A percentile compares a stretch with the other conserved stretches of the same genome.
Conservation (phyloP, 441 rosid species). For the Jatropha multifida region DNA sequence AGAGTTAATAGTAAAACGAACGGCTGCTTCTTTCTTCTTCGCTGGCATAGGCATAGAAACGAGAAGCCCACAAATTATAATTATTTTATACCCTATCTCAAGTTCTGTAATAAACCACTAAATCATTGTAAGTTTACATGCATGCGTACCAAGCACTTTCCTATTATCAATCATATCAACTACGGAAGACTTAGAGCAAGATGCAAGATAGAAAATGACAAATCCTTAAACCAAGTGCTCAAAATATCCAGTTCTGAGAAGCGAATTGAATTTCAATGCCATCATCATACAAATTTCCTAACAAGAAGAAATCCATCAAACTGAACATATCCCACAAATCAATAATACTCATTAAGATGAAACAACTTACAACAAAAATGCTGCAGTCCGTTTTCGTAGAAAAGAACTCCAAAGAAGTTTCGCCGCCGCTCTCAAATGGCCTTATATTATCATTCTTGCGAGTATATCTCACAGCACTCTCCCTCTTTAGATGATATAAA, state of each 20-base stretch:
- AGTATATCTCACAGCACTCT: constrained; percentile 63
- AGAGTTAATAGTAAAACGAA: no score
- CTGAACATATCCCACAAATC: background rate
- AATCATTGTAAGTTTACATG: no score
- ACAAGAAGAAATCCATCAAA: constrained; percentile 1
- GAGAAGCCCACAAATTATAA: background rate
- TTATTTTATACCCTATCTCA: no score
- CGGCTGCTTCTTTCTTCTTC: background rate
- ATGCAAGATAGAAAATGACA: background rate
- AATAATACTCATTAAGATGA: background rate
- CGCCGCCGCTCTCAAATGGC: constrained; percentile 95
- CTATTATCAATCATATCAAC: background rate
- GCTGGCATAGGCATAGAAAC: background rate
- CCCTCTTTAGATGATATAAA: constrained; percentile 71
- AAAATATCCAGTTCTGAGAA: background rate
- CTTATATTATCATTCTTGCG: constrained; percentile 88
- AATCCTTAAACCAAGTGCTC: no score
- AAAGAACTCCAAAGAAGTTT: constrained; percentile 87
- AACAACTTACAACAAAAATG: constrained; percentile 68
- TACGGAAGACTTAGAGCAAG: background rate
- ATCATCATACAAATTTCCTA: background rate
- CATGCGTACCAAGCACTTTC: no score
- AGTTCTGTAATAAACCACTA: no score
- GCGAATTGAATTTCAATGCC: background rate
- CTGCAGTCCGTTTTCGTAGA: constrained; percentile 93